Conservation (phyloP, 164 flowering plant genomes). For the Magnolia sinica region DNA sequence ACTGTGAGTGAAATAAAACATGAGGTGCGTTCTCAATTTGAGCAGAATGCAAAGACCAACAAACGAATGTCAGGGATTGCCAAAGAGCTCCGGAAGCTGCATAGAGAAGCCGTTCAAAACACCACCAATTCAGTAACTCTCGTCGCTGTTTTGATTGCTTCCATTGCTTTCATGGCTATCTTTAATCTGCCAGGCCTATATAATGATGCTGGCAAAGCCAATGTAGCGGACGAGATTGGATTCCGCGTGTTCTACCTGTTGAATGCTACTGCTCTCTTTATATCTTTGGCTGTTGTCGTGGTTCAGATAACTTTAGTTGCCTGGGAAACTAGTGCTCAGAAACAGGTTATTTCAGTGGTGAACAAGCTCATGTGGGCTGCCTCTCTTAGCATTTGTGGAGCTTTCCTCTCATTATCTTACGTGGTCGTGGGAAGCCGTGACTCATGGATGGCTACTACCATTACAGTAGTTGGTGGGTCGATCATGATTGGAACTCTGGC, state of each 20-base stretch:
- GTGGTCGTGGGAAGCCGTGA: slow-evolving; percentile 63
- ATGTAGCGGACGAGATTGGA: slow-evolving; percentile 44
- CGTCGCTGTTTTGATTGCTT: slow-evolving; percentile 88
- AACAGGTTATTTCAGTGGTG: slow-evolving; percentile 72
- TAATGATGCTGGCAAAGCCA: slow-evolving; percentile 55
- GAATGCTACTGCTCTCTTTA: slow-evolving; percentile 78
- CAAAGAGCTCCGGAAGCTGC: slow-evolving; percentile 81
- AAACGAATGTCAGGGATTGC: slow-evolving; percentile 78
- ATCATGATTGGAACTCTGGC: slow-evolving; percentile 78
- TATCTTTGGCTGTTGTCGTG: slow-evolving; percentile 88
- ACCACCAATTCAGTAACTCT: slow-evolving; percentile 88
- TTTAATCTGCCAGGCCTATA: slow-evolving; percentile 90
- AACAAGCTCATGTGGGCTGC: slow-evolving; percentile 99
- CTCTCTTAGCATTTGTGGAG: slow-evolving; percentile 78
- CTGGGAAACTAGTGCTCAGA: slow-evolving; percentile 92
- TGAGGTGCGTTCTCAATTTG: slow-evolving; percentile 82
- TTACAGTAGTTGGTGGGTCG: slow-evolving; percentile 61
- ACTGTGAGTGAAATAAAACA: slow-evolving; percentile 92
- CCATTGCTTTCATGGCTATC: slow-evolving; percentile 86
- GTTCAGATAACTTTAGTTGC: slow-evolving; percentile 92
- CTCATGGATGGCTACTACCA: slow-evolving; percentile 76
- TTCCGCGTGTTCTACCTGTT: slow-evolving; percentile 72
- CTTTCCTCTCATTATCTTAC: slow-evolving; percentile 73
- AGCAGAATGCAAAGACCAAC: slow-evolving; percentile 77
- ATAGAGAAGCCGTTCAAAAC: slow-evolving; percentile 91